Evolutionary conservation across 345 rosid species (phyloP), one percentile per base, ranked within the genome.

Genomic region (Clarkia xantiana): DNA sequence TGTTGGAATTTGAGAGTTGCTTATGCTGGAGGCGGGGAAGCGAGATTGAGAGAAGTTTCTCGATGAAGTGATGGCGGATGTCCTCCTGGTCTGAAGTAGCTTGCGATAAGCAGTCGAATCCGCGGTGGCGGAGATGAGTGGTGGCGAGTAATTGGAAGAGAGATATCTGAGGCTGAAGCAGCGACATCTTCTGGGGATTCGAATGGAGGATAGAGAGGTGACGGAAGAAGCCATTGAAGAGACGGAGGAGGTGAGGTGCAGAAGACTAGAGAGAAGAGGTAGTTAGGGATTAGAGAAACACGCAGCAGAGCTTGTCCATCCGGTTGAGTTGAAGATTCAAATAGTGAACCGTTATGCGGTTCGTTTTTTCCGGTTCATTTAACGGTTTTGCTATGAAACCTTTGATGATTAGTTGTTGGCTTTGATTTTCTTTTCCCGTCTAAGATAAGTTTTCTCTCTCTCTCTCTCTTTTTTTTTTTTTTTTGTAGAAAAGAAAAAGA

Each of bases 181-280:
- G 56, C 64, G 53, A 54, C 76, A 59, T 20, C 72, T 55, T 14
- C 63, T 56, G 8, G 75, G 74, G 52, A 78, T 29, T 71, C 52
- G 63, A 20, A 78, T 71, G 1, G 81, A 65, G 12, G 84, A 72
- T 8, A 84, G 71, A 18, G 87, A 71, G 10, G 90, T 60, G 58
- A 80, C 63, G 18, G 93, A 76, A 54, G 84, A 78, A 53, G 96
- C 82, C 85, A 85, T 85, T 54, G 65, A 29, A 57, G 50, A 40
- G 52, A 25, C 56, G 16, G 10, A 11, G 17, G 18, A 41, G 22
- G 49, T 9, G 12, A 14, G 47, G n/a, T 18, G 42, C 42, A 14
- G 13, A 13, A 36, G 59, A 11, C 29, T 11, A 40, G 40, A 19
- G 14, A 49, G 3, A 36, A 4, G 41, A 51, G 44, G 20, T 10